Percentiles rank a stretch among this genome's conserved stretches.
phyloP scores from a whole-genome alignment of 331 rosid genomes.

The Cydonia oblonga region DNA sequence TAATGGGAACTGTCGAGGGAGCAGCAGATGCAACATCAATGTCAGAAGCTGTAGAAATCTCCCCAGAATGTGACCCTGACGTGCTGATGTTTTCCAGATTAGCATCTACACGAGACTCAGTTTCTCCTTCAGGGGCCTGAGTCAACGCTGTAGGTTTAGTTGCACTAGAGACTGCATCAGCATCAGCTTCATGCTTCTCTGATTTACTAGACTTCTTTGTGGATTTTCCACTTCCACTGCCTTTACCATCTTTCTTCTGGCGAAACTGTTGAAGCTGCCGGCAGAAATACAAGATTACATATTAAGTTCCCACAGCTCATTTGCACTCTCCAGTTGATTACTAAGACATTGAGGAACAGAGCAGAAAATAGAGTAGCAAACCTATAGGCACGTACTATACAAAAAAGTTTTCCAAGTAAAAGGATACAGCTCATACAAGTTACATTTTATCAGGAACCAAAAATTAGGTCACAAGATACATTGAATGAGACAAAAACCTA shows the following conservation, averaged over 20 bases:
- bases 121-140: constrained; percentile 33
- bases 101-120: constrained; percentile 23
- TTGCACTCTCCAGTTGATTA: neutral
- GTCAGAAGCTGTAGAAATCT: constrained; percentile 23
- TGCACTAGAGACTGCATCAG: constrained; percentile 29
- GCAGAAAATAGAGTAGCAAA: neutral
- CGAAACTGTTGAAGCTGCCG: constrained; percentile 85
- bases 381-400: neutral
- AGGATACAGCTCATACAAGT: neutral
- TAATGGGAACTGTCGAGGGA: constrained; percentile 13
- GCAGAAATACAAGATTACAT: constrained; percentile 11
- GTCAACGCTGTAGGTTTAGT: constrained; percentile 20
- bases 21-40: constrained; percentile 20
- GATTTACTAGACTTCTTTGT: constrained; percentile 42
- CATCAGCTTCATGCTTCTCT: constrained; percentile 47
- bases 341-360: neutral
- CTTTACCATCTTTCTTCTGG: constrained; percentile 73
- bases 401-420: neutral
- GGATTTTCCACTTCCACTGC: constrained; percentile 68
- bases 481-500: neutral
- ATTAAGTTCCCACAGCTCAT: constrained; percentile 11
- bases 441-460: neutral
- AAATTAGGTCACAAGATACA: neutral
- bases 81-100: constrained; percentile 18
- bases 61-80: constrained; percentile 30